These are phyloP conservation scores for Narthecium ossifragum DNA, from an alignment of 106 monocot genomes.

Conservation along the genomic window DNA sequence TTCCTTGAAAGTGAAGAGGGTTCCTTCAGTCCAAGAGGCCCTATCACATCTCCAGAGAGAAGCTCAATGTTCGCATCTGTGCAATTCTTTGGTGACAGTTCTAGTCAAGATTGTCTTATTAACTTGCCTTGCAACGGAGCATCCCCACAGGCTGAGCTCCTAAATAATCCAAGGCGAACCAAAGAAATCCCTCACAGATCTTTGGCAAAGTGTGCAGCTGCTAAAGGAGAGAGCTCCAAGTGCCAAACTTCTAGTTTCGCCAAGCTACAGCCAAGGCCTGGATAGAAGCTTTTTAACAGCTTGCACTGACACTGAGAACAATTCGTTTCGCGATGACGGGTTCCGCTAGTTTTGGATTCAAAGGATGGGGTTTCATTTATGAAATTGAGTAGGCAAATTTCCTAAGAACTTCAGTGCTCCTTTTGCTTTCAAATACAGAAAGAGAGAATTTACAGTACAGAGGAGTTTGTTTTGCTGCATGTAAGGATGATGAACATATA, in stretches of 20 bases:
- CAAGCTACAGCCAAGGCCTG: too few species aligned
- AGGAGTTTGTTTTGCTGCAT: too few species aligned
- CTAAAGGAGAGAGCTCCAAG: too few species aligned
- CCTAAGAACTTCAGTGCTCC: conserved; percentile 13
- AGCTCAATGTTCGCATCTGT: conserved; percentile 1
- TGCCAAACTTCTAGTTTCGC: too few species aligned
- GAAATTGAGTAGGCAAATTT: conserved; percentile 16
- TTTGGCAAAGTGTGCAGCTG: conserved; percentile 14
- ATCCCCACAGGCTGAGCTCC: conserved; percentile 66
- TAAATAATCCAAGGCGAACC: too few species aligned
- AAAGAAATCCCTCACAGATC: conserved; percentile 10
- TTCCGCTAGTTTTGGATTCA: too few species aligned
- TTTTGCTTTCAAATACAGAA: conserved; percentile 21
- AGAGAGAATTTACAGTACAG: too few species aligned
- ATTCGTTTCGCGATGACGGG: too few species aligned
- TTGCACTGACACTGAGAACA: too few species aligned
- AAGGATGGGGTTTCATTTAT: too few species aligned
- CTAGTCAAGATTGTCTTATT: conserved; percentile 52
- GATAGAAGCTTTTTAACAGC: too few species aligned
- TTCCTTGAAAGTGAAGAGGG: conserved; percentile 26
- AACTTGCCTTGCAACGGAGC: conserved; percentile 41
- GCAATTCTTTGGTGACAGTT: conserved; percentile 26
- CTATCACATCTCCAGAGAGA: conserved; percentile 22
- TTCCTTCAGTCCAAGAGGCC: conserved; percentile 20
- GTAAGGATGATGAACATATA: too few species aligned